Conservation (phyloP, 2,329 filamentous ascomycete species). For the Ophiostoma pallidulum region DNA sequence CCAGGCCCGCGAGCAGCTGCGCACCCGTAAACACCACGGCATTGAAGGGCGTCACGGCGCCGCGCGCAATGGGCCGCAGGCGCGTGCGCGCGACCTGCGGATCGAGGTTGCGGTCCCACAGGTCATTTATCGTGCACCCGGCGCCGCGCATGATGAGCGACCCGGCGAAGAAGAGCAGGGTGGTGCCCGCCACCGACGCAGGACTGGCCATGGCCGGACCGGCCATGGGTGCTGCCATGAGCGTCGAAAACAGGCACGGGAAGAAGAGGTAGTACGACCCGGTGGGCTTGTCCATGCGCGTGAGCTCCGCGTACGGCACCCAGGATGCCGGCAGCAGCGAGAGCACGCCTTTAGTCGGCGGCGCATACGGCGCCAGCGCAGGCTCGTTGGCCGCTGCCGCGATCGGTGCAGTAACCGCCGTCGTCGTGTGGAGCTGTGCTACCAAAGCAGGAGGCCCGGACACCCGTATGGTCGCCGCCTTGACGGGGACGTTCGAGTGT, state of each 20-base stretch:
- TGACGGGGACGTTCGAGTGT: background rate
- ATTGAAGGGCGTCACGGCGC: conserved; percentile 63
- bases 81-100: conserved; percentile 68
- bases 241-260: conserved; percentile 74
- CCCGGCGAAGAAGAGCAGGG: conserved; percentile 62
- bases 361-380: conserved; percentile 38
- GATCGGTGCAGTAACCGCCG: background rate
- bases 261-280: conserved; percentile 82
- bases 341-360: conserved; percentile 62
- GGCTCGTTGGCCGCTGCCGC: conserved; percentile 14
- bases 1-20: conserved; percentile 66
- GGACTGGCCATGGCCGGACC: conserved; percentile 48
- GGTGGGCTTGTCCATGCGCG: conserved; percentile 70
- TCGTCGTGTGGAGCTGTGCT: conserved; percentile 4
- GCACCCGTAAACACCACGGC: conserved; percentile 64
- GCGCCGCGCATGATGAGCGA: conserved; percentile 80
- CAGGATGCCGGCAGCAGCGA: conserved; percentile 58
- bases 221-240: conserved; percentile 65
- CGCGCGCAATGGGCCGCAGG: conserved; percentile 69
- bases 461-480: background rate
- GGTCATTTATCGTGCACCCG: conserved; percentile 82
- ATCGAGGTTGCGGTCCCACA: conserved; percentile 83
- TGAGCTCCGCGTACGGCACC: conserved; percentile 74
- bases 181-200: conserved; percentile 52
- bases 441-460: background rate